Base-by-base conservation (phyloP, 192 early-diverging fungal species). In the Fimicolochytrium jonesii region DNA sequence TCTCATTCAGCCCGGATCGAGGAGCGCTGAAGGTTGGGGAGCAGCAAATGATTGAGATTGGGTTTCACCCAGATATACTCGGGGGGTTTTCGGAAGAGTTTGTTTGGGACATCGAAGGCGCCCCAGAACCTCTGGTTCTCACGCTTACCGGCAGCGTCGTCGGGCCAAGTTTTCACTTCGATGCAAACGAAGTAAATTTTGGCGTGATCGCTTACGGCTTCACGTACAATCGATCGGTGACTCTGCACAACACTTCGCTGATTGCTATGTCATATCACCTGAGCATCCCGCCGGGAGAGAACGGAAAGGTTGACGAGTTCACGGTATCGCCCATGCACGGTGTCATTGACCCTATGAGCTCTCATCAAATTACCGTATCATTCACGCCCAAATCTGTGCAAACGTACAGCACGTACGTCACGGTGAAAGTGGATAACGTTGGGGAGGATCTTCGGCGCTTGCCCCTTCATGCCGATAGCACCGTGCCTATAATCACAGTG, bases 111-210 rank as follows among this genome's bases (percentile, higher is more conserved):
- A 39, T 85, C 15, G 76, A 84, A 66, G 84, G 84, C 7, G 62
- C 71, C 1, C 35, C 67, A 18, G 67, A 68, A 23, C 69, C 69
- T 4, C 61, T 86, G 17, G 47, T 32, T 2, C 56, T 86, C 4
- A 26, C n/a, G 15, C 56, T 78, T 42, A 68, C 52, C 2, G 84
- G 84, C n/a, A 33, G 32, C 33, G 76, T 85, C 6, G 75, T 85
- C 39, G 84, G 84, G 2, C 84, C 84, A 2, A 72, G 72, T 0
- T 86, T 86, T 63, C 47, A 74, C 49, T 84, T 86, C 49, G 59
- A 68, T 36, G 46, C 59, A 6, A 59, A 61, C 31, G 30, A 68
- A 6, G 53, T 86, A 4, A 64, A 76, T 44, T 82, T 80, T 48
- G 71, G 69, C 11, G 29, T 45, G 15, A 49, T 79, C 3, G 71